Percentiles rank a stretch among this genome's conserved stretches.
Evolutionary conservation across 345 rosid species (phyloP).

Genomic region (Chamaenerion angustifolium): DNA sequence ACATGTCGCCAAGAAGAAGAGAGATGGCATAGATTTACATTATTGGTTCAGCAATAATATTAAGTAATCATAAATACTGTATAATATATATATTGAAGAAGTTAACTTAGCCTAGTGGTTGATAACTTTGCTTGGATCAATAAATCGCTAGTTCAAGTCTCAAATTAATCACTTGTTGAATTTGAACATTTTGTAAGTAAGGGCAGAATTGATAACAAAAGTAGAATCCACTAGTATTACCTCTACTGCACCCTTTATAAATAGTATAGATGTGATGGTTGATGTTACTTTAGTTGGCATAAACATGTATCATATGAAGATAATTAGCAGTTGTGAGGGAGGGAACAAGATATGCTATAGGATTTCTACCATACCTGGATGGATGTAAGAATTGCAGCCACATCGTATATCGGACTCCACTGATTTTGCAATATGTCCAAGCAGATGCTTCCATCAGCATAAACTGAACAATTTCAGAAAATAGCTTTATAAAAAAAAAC

Average conservation of each 20-base stretch:
- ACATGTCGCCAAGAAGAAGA: background rate
- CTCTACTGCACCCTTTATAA: too few relatives aligned
- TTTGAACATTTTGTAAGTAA: too few relatives aligned
- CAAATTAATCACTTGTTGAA: too few relatives aligned
- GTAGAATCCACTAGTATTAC: too few relatives aligned
- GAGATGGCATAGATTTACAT: background rate
- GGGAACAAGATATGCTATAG: background rate
- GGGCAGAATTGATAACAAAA: too few relatives aligned
- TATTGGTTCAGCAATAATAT: background rate
- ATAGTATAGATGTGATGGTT: slow-evolving; percentile 1
- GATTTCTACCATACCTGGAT: slow-evolving; percentile 51
- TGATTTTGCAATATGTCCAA: slow-evolving; percentile 92
- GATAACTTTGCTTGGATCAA: too few relatives aligned
- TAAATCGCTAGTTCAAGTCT: too few relatives aligned
- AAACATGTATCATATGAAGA: background rate
- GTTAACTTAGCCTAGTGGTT: background rate
- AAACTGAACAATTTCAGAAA: slow-evolving; percentile 32
- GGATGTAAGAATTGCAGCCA: slow-evolving; percentile 91
- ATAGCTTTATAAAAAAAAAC: background rate
- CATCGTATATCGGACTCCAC: slow-evolving; percentile 98
- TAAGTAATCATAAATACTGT: too few relatives aligned
- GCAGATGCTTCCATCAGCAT: slow-evolving; percentile 96
- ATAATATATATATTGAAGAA: background rate
- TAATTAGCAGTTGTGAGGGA: background rate
- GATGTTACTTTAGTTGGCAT: background rate